Conservation (phyloP, 2,329 filamentous ascomycete genomes). For the Exophiala spinifera region DNA sequence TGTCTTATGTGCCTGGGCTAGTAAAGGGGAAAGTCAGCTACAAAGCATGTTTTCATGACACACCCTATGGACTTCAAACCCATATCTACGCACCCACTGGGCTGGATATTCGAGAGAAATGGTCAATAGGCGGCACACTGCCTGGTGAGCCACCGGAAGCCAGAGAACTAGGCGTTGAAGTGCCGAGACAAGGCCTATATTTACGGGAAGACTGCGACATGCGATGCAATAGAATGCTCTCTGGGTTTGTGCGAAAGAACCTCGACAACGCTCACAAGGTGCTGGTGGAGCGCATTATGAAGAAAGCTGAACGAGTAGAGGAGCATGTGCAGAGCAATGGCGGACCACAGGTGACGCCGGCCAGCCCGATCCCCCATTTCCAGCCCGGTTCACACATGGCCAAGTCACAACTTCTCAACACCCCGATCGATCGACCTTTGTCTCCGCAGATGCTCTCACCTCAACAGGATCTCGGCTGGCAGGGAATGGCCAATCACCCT, state of each 20-base stretch:
- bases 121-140: slow-evolving; percentile 69
- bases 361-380: slow-evolving; percentile 12
- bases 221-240: slow-evolving; percentile 73
- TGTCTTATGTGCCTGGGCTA: slow-evolving; percentile 68
- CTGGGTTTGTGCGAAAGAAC: slow-evolving; percentile 75
- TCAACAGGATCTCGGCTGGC: slow-evolving; percentile 22
- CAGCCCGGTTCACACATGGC: slow-evolving; percentile 28
- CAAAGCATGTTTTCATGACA: slow-evolving; percentile 75
- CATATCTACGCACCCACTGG: slow-evolving; percentile 81
- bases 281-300: slow-evolving; percentile 63
- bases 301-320: slow-evolving; percentile 47
- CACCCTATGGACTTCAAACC: slow-evolving; percentile 70
- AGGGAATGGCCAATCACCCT: slow-evolving; percentile 22
- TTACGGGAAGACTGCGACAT: slow-evolving; percentile 83
- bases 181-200: slow-evolving; percentile 68
- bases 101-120: slow-evolving; percentile 73
- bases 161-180: slow-evolving; percentile 63
- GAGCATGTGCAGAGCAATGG: slow-evolving; percentile 27
- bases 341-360: slow-evolving; percentile 7
- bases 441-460: slow-evolving; percentile 25
- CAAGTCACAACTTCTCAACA: slow-evolving; percentile 18
- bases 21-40: slow-evolving; percentile 69
- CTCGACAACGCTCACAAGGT: slow-evolving; percentile 70
- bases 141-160: slow-evolving; percentile 66
- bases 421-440: slow-evolving; percentile 9